These are phyloP conservation scores for Sporothrix globosa DNA, from an alignment of 2,329 filamentous ascomycete species.

Conservation along the genomic window DNA sequence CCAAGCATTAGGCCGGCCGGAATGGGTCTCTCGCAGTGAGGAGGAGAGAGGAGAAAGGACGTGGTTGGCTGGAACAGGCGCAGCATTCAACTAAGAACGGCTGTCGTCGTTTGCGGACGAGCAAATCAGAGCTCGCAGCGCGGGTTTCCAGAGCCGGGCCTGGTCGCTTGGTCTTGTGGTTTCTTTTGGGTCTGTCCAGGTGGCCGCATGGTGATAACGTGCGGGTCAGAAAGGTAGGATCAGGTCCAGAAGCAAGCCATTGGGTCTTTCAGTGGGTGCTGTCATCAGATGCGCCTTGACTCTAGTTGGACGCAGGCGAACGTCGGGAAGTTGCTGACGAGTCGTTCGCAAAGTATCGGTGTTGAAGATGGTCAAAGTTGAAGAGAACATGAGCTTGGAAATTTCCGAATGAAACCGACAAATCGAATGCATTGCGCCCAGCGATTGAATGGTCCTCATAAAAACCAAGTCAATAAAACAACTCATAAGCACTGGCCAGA, in stretches of 20 bases:
- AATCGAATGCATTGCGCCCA: neutral
- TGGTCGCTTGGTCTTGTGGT: neutral
- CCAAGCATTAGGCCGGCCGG: neutral
- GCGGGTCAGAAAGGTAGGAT: neutral
- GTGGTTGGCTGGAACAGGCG: constrained; percentile 18
- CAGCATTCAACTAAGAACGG: neutral
- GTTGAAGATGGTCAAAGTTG: too few relatives aligned
- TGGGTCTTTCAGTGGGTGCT: neutral
- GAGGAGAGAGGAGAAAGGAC: neutral
- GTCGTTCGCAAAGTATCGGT: too few relatives aligned
- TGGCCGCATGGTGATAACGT: constrained; percentile 18
- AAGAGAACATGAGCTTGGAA: too few relatives aligned
- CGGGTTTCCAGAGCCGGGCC: neutral
- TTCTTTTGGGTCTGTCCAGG: neutral
- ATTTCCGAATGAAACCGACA: too few relatives aligned
- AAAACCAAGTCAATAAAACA: neutral
- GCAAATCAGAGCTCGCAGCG: constrained; percentile 39
- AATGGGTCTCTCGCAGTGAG: neutral
- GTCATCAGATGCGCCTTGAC: neutral
- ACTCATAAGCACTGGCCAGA: constrained; percentile 6
- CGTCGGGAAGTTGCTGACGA: neutral
- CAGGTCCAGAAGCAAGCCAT: neutral
- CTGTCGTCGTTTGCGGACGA: neutral
- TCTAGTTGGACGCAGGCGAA: neutral
- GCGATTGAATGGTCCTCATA: too few relatives aligned